Base-by-base conservation (phyloP, 768 basidiomycete species). In the Phylloporus arenicola region DNA sequence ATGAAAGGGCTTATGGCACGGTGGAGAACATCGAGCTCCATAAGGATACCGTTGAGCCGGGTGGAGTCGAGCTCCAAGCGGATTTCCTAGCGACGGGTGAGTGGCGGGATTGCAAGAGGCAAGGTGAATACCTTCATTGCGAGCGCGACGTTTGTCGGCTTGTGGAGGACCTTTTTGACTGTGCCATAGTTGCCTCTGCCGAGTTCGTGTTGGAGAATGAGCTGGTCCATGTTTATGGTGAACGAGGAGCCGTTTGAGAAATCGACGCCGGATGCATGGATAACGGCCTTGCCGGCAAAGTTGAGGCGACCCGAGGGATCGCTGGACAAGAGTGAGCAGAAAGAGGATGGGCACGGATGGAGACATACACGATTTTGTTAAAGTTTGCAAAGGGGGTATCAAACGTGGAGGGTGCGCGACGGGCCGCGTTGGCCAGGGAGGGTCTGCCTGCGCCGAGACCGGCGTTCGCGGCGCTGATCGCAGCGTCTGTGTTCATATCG, bases 11-110 rank as follows among this genome's bases (percentile, higher is more conserved):
- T 84, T 39, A 86, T 79, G 3, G 94, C 94, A 24, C 93, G 89
- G 68, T 99, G 96, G 7, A 99, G 82, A 57, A 99, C 88, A 64
- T 99, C 95, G 47, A 99, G 87, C 64, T 99, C 96, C 88, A 97
- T 98, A 60, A 99, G 85, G 75, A 99, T 98, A 13, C 87, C 91
- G 60, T 92, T 92, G 35, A 98, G 80, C 61, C 93, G 92, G 43
- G 89, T 83, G 48, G 93, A 83, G 61, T 98, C 96, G 13, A 99
- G 80, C 65, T 98, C 93, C 14, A 99, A 77, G 20, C 92, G 89
- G 57, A 98, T 99, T 85, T 99, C 95, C 95, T 98, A 67, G 33
- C 29, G 35, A 16, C 1, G 43, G 11, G 20, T 46, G 6, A 53
- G 34, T 33, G 41, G 31, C 19, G 19, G 27, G n/a, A 51, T 51